phyloP scores from a whole-genome alignment of 2,329 filamentous ascomycete species.

The Podosphaera xanthii region DNA sequence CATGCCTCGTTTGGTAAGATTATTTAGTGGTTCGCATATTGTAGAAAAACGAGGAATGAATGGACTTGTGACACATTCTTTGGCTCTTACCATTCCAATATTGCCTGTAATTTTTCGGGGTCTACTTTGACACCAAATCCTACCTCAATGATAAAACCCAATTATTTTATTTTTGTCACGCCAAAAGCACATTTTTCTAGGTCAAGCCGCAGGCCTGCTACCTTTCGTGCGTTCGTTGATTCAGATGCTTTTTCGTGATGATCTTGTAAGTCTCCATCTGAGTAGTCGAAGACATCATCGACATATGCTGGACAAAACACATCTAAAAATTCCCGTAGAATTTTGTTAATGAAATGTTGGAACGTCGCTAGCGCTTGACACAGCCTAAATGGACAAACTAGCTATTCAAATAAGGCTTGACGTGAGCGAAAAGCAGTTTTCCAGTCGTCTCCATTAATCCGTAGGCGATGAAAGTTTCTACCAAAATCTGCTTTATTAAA shows the following conservation, averaged over 20 bases:
- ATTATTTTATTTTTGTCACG: neutral
- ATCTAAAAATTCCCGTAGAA: neutral
- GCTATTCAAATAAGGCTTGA: neutral
- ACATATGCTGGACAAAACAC: neutral
- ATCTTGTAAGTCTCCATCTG: neutral
- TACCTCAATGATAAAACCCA: neutral
- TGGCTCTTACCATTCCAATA: neutral
- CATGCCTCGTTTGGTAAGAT: neutral
- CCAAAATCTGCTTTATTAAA: neutral
- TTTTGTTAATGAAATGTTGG: neutral
- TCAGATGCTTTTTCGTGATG: no score
- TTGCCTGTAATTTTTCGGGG: neutral
- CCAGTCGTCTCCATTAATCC: neutral
- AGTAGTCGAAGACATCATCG: neutral
- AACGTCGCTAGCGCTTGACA: neutral
- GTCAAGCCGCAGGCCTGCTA: no score
- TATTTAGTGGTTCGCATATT: neutral
- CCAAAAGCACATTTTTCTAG: neutral
- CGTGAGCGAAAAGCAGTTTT: neutral
- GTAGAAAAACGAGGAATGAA: neutral
- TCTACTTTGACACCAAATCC: neutral
- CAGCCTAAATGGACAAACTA: conserved; percentile 1
- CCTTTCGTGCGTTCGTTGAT: no score
- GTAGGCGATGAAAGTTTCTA: neutral
- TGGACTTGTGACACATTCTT: neutral